Percentiles rank a stretch among this genome's conserved stretches.
Evolutionary conservation across 352 stramenopile genomes (phyloP).

Genomic region (Phytophthora tubulina): DNA sequence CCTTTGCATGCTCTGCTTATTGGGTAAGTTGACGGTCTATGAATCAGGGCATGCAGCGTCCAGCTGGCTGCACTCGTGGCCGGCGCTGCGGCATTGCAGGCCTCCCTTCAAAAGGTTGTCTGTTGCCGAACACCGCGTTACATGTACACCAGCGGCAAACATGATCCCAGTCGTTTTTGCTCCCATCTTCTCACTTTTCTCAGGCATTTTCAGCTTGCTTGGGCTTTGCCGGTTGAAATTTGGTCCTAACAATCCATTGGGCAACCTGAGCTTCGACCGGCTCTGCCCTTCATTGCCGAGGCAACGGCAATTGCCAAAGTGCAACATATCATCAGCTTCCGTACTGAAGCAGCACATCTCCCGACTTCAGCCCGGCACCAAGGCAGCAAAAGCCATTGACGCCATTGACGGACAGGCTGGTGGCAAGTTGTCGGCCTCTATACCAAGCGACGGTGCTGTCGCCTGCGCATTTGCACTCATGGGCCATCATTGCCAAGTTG

Average conservation of each 20-base stretch:
- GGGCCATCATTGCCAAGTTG: conserved; percentile 9
- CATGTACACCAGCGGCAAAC: not conserved
- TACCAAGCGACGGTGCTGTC: conserved; percentile 5
- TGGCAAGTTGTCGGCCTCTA: conserved; percentile 12
- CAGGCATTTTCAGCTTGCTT: conserved; percentile 11
- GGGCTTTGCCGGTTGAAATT: conserved; percentile 30
- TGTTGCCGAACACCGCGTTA: conserved; percentile 21
- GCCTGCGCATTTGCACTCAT: conserved; percentile 23
- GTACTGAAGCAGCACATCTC: conserved; percentile 35
- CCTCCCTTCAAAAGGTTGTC: not conserved
- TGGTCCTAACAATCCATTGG: conserved; percentile 20
- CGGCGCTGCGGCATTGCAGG: not conserved
- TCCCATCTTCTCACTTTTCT: conserved; percentile 25
- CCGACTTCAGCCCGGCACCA: conserved; percentile 6
- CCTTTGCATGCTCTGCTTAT: conserved; percentile 3
- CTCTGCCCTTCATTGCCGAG: conserved; percentile 1
- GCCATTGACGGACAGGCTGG: conserved; percentile 7
- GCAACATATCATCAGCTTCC: conserved; percentile 19
- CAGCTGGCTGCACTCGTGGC: conserved; percentile 24
- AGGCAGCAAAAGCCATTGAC: not conserved
- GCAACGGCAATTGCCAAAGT: conserved; percentile 14
- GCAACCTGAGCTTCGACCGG: conserved; percentile 27
- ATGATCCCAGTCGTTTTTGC: conserved; percentile 15
- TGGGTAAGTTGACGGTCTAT: not conserved
- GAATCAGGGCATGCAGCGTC: too few species aligned